Base-by-base conservation (phyloP, 176 grass and related monocot species). In the Bromus sterilis region DNA sequence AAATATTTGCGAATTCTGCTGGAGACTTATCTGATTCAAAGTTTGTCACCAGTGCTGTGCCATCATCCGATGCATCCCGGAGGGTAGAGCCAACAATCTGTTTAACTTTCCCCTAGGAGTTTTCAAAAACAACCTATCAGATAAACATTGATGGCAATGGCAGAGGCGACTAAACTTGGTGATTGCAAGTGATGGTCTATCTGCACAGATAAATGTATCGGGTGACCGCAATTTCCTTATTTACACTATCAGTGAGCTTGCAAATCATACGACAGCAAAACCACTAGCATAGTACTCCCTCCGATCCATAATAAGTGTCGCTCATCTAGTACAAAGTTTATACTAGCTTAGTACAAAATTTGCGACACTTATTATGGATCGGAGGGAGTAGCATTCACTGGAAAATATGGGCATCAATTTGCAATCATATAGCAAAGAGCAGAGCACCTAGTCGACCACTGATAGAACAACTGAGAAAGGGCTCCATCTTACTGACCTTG, bases 31-130 rank as follows among this genome's bases (percentile, higher is more conserved):
- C 93, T 37, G 93, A 93, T 62, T 95, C 96, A 66, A 99, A 95
- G 57, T 99, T 99, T 0, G 93, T 99, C 42, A 99, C 87, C 23
- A 98, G 90, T 51, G 76, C 3, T 0, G 76, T 59, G 4, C 82
- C 79, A 64, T 89, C 83, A 4, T 82, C 78, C 3, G 71, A 63
- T 57, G 71, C 82, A 88, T 95, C 96, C n/a, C 56, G 80, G 43
- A 99, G 93, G 13, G 93, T 99, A 44, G 96, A 93, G 6, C 96
- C 96, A 37, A 99, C 93, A 74, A 99, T 99, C 84, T 99, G 93
- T 64, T 99, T 99, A 62, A 99, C 96, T 86, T 99, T 95, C 1
- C 91, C 96, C 93, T 99, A 32, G 25, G 48, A 76, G 6, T 66
- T 64, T 9, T 0, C 0, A 10, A 57, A 24, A 30, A 70, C 6